phyloP scores from a whole-genome alignment of 371 early-diverging fungal genomes.

The Haplosporangium sp. region DNA sequence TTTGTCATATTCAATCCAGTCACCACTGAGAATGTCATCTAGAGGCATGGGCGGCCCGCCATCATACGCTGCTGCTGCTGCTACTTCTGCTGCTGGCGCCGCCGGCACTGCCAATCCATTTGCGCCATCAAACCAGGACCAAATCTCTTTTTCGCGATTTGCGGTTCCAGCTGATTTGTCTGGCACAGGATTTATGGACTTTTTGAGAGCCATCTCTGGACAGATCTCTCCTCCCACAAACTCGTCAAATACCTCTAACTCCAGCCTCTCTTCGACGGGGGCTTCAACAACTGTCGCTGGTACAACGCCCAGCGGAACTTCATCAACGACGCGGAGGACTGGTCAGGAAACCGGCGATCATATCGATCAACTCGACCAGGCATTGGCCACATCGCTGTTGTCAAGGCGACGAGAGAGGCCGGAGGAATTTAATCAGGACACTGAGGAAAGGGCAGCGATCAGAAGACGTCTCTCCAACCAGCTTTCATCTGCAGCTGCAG shows the following conservation, averaged over 20 bases:
- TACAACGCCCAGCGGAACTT: conserved; percentile 4
- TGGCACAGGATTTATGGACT: conserved; percentile 25
- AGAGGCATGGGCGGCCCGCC: conserved; percentile 3
- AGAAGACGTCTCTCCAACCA: conserved; percentile 24
- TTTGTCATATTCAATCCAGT: conserved; percentile 30
- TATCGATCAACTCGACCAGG: conserved; percentile 6
- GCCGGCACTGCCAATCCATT: conserved; percentile 13
- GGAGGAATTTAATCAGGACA: conserved; percentile 22
- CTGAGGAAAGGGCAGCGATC: conserved; percentile 17
- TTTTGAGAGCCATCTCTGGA: conserved; percentile 28
- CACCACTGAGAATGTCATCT: conserved; percentile 2
- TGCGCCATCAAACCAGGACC: neutral
- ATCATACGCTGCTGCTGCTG: conserved; percentile 11
- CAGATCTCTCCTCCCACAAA: conserved; percentile 4
- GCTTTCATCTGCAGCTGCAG: conserved; percentile 3
- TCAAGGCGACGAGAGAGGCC: conserved; percentile 40
- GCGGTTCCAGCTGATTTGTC: conserved; percentile 23
- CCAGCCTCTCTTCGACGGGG: conserved; percentile 4
- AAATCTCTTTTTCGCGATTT: conserved; percentile 9
- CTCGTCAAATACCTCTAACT: neutral
- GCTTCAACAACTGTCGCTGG: neutral
- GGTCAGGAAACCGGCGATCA: conserved; percentile 15
- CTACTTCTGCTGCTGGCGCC: conserved; percentile 1
- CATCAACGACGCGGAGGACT: conserved; percentile 44
- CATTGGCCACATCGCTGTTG: neutral